These are phyloP conservation scores for Aspergillus eucalypticola DNA, from an alignment of 2,329 filamentous ascomycete species.

Conservation along the genomic window DNA sequence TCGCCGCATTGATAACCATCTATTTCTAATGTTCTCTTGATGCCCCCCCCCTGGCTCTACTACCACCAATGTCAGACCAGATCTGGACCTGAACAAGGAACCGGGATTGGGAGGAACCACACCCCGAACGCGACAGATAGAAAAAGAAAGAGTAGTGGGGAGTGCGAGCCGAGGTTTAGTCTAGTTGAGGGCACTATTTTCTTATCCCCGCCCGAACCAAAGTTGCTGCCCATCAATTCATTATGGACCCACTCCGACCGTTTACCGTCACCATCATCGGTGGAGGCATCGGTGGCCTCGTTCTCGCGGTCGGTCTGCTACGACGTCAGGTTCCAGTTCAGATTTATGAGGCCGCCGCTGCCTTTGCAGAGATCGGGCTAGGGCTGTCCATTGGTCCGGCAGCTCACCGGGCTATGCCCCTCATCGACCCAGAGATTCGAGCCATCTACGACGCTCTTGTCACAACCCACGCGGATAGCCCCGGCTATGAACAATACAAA, in stretches of 20 bases:
- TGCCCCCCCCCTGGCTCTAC: not conserved
- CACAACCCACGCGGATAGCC: constrained; percentile 36
- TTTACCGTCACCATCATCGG: constrained; percentile 59
- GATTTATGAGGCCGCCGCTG: constrained; percentile 58
- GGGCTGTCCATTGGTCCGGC: constrained; percentile 60
- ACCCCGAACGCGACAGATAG: not conserved
- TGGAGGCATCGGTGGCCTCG: constrained; percentile 60
- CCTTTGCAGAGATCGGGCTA: constrained; percentile 60
- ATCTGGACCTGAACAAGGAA: not conserved
- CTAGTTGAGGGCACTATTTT: not conserved
- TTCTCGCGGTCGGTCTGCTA: constrained; percentile 55
- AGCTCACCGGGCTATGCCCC: constrained; percentile 55
- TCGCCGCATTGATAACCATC: not conserved
- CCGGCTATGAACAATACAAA: constrained; percentile 30
- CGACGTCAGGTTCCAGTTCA: constrained; percentile 48
- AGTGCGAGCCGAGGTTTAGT: not conserved
- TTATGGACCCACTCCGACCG: constrained; percentile 25
- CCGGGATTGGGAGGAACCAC: not conserved
- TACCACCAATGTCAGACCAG: not conserved
- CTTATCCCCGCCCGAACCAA: not conserved
- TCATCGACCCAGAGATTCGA: constrained; percentile 49
- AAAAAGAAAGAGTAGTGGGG: not conserved
- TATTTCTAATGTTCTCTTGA: not conserved
- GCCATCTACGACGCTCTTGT: constrained; percentile 34
- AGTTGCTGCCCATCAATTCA: not conserved